A percentile compares a stretch with the other conserved stretches of the same genome.
Conservation (phyloP, 1,139 yeast species). For the Maudiozyma humilis region DNA sequence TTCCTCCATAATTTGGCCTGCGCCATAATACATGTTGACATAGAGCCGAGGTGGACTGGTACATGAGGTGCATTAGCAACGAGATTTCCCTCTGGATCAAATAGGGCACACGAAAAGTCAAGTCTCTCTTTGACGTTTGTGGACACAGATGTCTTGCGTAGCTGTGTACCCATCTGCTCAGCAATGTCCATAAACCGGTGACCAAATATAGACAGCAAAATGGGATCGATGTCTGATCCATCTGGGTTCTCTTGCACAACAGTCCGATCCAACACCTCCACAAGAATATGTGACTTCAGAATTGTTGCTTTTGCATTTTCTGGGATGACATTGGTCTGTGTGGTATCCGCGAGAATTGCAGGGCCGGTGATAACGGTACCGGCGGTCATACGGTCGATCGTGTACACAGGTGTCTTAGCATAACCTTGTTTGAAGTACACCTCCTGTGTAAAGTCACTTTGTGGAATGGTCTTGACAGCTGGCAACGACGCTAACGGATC, state of each 20-base stretch:
- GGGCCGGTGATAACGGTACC: conserved; percentile 66
- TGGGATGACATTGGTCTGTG: conserved; percentile 78
- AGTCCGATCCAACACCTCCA: conserved; percentile 31
- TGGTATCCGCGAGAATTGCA: conserved; percentile 73
- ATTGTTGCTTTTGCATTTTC: conserved; percentile 61
- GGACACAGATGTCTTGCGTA: conserved; percentile 72
- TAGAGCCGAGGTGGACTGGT: conserved; percentile 80
- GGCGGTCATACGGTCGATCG: conserved; percentile 40
- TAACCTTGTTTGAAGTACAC: conserved; percentile 46
- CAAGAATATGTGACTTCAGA: conserved; percentile 51
- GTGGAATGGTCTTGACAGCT: conserved; percentile 5
- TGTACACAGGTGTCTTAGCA: conserved; percentile 44
- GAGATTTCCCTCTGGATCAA: conserved; percentile 64
- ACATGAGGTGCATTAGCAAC: conserved; percentile 86
- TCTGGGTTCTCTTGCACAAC: conserved; percentile 23
- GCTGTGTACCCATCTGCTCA: conserved; percentile 79
- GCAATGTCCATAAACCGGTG: conserved; percentile 85
- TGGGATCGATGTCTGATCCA: conserved; percentile 45
- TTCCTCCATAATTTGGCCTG: conserved; percentile 61
- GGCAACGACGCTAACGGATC: conserved; percentile 28
- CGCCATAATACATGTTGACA: conserved; percentile 73
- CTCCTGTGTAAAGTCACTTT: conserved; percentile 28
- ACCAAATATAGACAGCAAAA: conserved; percentile 68
- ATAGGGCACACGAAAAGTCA: conserved; percentile 79
- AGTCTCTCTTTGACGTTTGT: conserved; percentile 80